Base-by-base conservation (phyloP, 306 rosid genomes). In the Prunus fruticosa region DNA sequence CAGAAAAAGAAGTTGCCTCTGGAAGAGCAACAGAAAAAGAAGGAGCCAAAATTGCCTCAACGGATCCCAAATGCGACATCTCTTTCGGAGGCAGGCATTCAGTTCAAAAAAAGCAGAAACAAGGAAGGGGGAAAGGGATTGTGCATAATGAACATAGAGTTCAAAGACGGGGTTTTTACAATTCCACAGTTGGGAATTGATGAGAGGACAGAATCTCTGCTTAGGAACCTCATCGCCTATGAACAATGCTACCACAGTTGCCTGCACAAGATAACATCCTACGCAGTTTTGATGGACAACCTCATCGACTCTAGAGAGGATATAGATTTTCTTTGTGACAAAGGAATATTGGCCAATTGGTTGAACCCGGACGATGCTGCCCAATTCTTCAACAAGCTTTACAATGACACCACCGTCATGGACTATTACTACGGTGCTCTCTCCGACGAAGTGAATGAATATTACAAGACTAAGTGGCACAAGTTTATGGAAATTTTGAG, bases 391-490 rank as follows among this genome's bases (percentile, higher is more conserved):
- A 49, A 47, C 52, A 66, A 72, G 2, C 51, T 76, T 3, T 76
- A 72, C 71, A 15, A 11, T 22, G 77, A 81, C 19, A 23, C 82
- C 9, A 38, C 11, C 11, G 79, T 82, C 13, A n/a, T n/a, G n/a
- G 46, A 11, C 0, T 58, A 4, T 28, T 19, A 6, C n/a, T 73
- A 78, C 64, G 0, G 0, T 13, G 0, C 0, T 0, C 73, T 78
- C 6, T 28, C 68, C 45, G 0, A 0, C 0, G 0, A 28, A 0
- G 79, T 73, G 34, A 0, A 27, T 0, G 0, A 12, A 0, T 53
- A 67, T 18, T 30, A 68, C 51, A 1, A 14, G 0, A 0, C 0
- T 0, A 0, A n/a, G 0, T 66, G 71, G 53, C 62, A 58, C 7
- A 67, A 10, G 13, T 73, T 58, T 30, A 61, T 14, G 7, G 64